phyloP scores from a whole-genome alignment of 1,284 basidiomycete genomes.

The Malassezia sympodialis region DNA sequence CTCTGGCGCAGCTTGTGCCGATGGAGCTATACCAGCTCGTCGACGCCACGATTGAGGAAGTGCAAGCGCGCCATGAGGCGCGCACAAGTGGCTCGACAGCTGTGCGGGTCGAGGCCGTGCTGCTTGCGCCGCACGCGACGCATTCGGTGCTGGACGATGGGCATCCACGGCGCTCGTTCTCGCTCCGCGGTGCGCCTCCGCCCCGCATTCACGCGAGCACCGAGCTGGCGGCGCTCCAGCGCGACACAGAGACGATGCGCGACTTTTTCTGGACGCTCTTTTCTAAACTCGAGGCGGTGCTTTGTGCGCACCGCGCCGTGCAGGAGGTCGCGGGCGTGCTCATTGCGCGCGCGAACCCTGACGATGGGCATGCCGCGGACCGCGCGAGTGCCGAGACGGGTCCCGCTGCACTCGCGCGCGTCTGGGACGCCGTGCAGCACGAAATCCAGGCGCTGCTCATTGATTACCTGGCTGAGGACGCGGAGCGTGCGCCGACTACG shows the following conservation, averaged over 20 bases:
- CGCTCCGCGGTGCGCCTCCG: slow-evolving; percentile 20
- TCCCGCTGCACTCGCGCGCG: slow-evolving; percentile 57
- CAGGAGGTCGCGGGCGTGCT: slow-evolving; percentile 61
- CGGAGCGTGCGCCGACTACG: slow-evolving; percentile 61
- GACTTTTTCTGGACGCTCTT: slow-evolving; percentile 98
- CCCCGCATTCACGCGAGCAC: slow-evolving; percentile 22
- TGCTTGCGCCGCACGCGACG: slow-evolving; percentile 33
- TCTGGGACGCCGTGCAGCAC: slow-evolving; percentile 82
- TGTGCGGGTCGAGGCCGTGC: slow-evolving; percentile 55
- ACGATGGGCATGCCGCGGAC: slow-evolving; percentile 20
- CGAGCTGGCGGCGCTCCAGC: slow-evolving; percentile 32
- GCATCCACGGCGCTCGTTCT: slow-evolving; percentile 24
- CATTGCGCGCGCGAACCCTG: slow-evolving; percentile 24
- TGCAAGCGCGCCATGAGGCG: slow-evolving; percentile 56
- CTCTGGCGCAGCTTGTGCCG: slow-evolving; percentile 69
- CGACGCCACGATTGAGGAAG: slow-evolving; percentile 78
- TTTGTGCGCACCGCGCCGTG: slow-evolving; percentile 79
- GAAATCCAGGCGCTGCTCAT: slow-evolving; percentile 72
- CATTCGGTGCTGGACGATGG: slow-evolving; percentile 11
- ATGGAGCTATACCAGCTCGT: slow-evolving; percentile 76
- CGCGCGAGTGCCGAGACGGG: slow-evolving; percentile 17
- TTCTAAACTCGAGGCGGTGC: slow-evolving; percentile 89
- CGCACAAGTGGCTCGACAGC: slow-evolving; percentile 58
- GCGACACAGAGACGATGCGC: slow-evolving; percentile 49
- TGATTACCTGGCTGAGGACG: slow-evolving; percentile 84